These are phyloP conservation scores for Fragilaria radians DNA, from an alignment of 108 stramenopile species.

Conservation along the genomic window DNA sequence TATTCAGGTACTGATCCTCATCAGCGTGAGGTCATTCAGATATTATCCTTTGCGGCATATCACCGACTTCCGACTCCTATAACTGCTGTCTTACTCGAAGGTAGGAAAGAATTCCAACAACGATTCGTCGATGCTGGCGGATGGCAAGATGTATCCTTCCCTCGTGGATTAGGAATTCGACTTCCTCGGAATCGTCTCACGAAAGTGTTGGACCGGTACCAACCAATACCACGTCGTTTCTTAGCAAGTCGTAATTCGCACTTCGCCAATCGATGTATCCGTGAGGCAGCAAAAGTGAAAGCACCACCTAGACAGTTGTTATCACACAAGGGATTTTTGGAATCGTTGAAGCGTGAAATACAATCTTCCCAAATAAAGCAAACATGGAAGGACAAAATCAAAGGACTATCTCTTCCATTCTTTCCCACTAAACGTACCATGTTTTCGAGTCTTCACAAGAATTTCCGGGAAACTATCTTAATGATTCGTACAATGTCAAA, in stretches of 20 bases:
- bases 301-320: neutral
- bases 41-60: slow-evolving; percentile 11
- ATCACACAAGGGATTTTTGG: neutral
- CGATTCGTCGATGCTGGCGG: neutral
- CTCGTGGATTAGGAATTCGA: slow-evolving; percentile 7
- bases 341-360: neutral
- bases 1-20: neutral
- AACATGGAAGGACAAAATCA: neutral
- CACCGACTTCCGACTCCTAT: slow-evolving; percentile 8
- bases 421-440: neutral
- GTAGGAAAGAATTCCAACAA: neutral
- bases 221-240: slow-evolving; percentile 4
- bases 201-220: neutral
- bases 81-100: neutral
- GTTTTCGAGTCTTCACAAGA: neutral
- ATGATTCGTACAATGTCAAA: neutral
- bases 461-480: neutral
- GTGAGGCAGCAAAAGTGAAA: neutral
- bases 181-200: neutral
- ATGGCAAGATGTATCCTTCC: slow-evolving; percentile 11
- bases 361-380: neutral
- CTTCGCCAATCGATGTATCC: neutral
- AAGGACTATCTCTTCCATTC: neutral
- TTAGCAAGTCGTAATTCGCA: neutral
- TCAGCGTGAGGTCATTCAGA: slow-evolving; percentile 1